A percentile compares a stretch with the other conserved stretches of the same genome.
These are phyloP conservation scores for Cryptosporidium muris DNA, from an alignment of 169 alveolate species.

Conservation along the genomic window DNA sequence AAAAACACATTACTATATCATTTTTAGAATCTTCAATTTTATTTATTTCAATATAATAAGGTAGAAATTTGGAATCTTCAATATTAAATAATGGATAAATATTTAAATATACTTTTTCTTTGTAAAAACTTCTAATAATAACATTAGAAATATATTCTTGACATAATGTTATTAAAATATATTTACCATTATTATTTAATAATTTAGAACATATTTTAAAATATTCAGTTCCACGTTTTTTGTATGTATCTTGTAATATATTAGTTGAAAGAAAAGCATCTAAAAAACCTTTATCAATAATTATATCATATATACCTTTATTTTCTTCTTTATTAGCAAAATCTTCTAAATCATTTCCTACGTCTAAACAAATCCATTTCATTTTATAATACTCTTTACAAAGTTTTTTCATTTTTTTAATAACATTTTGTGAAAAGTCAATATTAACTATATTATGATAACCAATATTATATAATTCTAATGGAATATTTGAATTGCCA, in stretches of 20 bases:
- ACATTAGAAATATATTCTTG: constrained; percentile 58
- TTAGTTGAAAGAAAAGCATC: constrained; percentile 37
- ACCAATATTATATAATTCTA: constrained; percentile 86
- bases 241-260: not conserved
- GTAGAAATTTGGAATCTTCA: constrained; percentile 38
- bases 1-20: not conserved
- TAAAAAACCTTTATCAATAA: constrained; percentile 68
- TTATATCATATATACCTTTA: constrained; percentile 25
- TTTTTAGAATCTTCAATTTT: not conserved
- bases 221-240: not conserved
- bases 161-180: constrained; percentile 44
- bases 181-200: constrained; percentile 30
- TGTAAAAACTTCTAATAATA: constrained; percentile 3
- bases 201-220: not conserved
- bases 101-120: not conserved
- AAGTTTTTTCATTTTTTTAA: constrained; percentile 80
- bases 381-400: constrained; percentile 71
- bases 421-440: constrained; percentile 84
- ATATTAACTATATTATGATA: constrained; percentile 81
- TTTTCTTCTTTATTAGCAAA: constrained; percentile 23
- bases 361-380: constrained; percentile 66
- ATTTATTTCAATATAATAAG: constrained; percentile 56
- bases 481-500: constrained; percentile 86
- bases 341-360: constrained; percentile 34
- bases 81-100: constrained; percentile 35